Base-by-base conservation (phyloP, 345 rosid genomes). In the Salix viminalis region DNA sequence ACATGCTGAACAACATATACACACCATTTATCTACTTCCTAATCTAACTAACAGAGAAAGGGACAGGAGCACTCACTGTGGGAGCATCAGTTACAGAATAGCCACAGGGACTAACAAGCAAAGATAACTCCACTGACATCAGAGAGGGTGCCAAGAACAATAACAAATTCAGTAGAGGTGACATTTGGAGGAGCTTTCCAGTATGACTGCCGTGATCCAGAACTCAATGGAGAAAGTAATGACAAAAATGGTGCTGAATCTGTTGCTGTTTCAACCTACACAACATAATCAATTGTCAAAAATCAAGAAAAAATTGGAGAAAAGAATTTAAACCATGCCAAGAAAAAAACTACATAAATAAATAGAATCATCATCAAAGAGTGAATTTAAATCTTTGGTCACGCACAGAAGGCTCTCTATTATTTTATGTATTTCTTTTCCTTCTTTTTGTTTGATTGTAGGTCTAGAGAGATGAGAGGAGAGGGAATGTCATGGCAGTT, bases 31-130 rank as follows among this genome's bases (percentile, higher is more conserved):
- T 61, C 74, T 23, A 52, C 74, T 37, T 34, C 44, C 69, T 15
- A 67, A 70, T 67, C 75, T 1, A 76, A 66, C 30, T 1, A 78
- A 61, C 30, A 80, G 52, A 7, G 23, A 73, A 73, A 65, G 23
- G 34, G 75, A 67, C 18, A 36, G 58, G 70, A 66, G 77, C 56
- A 86, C 96, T 82, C 85, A 96, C 98, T 1, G 73, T 84, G 74
- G 97, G 99, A 86, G 87, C 79, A 87, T 93, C 97, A 21, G 90
- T 86, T 21, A 75, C 89, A 75, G 98, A 91, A 87, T 96, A 93
- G 85, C 98, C 99, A 79, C 96, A 93, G 30, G 97, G 90, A 89
- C 98, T 92, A 79, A 92, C 89, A 32, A 96, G 92, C 83, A 96
- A 96, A 81, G 76, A 92, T 74, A 65, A 93, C 92, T 75, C 92